A percentile compares a stretch with the other conserved stretches of the same genome.
Evolutionary conservation across 495 filamentous ascomycete species (phyloP).

Genomic region (Talaromyces thailandensis): DNA sequence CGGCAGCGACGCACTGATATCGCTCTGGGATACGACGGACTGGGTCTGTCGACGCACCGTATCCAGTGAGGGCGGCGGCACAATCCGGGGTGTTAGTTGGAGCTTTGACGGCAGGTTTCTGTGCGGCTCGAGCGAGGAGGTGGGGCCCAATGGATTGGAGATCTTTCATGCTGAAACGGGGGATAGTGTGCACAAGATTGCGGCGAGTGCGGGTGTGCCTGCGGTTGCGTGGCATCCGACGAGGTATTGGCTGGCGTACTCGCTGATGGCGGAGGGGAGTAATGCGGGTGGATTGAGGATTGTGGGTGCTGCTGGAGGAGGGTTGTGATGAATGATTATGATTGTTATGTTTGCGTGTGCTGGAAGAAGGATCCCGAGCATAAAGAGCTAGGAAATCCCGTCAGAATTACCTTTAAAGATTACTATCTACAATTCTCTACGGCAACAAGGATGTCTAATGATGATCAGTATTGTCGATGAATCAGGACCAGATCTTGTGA

Average conservation of each 20-base stretch:
- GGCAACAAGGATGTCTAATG: no score
- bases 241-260: slow-evolving; percentile 83
- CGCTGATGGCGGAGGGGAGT: slow-evolving; percentile 65
- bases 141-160: slow-evolving; percentile 45
- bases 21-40: slow-evolving; percentile 85
- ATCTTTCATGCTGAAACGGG: slow-evolving; percentile 83
- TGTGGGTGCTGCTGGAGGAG: slow-evolving; percentile 52
- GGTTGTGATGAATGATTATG: slow-evolving; percentile 14
- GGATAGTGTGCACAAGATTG: slow-evolving; percentile 72
- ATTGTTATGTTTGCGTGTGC: no score
- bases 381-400: no score
- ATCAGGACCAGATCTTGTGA: no score
- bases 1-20: slow-evolving; percentile 78
- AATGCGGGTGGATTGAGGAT: slow-evolving; percentile 75
- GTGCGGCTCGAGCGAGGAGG: slow-evolving; percentile 77
- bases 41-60: slow-evolving; percentile 85
- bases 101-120: slow-evolving; percentile 87
- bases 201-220: slow-evolving; percentile 47
- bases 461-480: no score
- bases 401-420: no score
- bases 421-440: no score
- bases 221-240: slow-evolving; percentile 86
- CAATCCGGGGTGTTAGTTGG: slow-evolving; percentile 79
- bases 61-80: slow-evolving; percentile 59
- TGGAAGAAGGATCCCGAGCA: no score